Evolutionary conservation across 345 rosid genomes (phyloP).

Genomic region (Aethionema arabicum): DNA sequence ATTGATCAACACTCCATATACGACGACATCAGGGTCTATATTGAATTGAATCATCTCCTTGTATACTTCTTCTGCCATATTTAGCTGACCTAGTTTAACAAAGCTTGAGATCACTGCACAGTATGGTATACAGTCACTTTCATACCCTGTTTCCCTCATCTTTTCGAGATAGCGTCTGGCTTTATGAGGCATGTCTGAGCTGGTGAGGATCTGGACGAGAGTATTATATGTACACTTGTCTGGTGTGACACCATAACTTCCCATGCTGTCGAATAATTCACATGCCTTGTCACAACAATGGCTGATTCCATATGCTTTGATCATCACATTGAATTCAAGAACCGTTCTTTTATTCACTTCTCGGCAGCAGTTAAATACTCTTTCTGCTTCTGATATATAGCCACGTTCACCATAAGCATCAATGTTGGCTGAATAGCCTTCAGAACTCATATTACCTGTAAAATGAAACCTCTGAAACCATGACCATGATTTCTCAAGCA

Average conservation of each 20-base stretch:
- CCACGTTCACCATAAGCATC: slow-evolving; percentile 84
- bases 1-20: slow-evolving; percentile 77
- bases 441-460: slow-evolving; percentile 63
- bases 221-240: slow-evolving; percentile 73
- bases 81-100: slow-evolving; percentile 62
- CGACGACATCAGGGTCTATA: slow-evolving; percentile 62
- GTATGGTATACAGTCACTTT: slow-evolving; percentile 68
- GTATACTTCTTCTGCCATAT: slow-evolving; percentile 64
- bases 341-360: slow-evolving; percentile 56
- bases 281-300: slow-evolving; percentile 61
- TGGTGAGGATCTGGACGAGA: slow-evolving; percentile 65
- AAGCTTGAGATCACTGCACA: slow-evolving; percentile 81
- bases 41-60: slow-evolving; percentile 58
- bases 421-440: slow-evolving; percentile 79
- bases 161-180: slow-evolving; percentile 55
- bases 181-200: slow-evolving; percentile 55
- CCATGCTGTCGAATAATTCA: slow-evolving; percentile 71
- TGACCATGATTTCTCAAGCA: slow-evolving; percentile 77
- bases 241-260: slow-evolving; percentile 54
- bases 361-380: slow-evolving; percentile 57
- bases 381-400: slow-evolving; percentile 58
- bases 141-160: slow-evolving; percentile 69
- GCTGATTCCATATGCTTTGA: slow-evolving; percentile 79
- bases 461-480: slow-evolving; percentile 81
- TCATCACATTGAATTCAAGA: slow-evolving; percentile 76